Evolutionary conservation across 2,329 filamentous ascomycete species (phyloP).

Genomic region (Tricladium varicosporioides): DNA sequence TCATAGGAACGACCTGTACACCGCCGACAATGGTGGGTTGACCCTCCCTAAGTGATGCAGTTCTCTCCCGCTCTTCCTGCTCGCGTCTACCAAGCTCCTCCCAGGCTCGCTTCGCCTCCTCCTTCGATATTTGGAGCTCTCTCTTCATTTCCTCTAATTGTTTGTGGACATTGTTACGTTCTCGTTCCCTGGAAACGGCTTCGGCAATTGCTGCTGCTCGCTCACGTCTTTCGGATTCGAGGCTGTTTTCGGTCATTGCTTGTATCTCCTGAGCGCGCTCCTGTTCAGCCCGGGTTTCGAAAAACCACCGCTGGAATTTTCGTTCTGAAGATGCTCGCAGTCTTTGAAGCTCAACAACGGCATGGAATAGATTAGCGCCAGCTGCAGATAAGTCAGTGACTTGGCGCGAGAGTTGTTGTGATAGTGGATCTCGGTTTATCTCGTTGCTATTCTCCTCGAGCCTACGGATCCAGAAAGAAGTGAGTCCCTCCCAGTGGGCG

Average conservation of each 20-base stretch:
- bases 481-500: constrained; percentile 96
- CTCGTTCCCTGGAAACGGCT: constrained; percentile 64
- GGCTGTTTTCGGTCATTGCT: constrained; percentile 70
- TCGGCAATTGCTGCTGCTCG: constrained; percentile 66
- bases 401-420: constrained; percentile 85
- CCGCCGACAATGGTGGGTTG: constrained; percentile 87
- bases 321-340: constrained; percentile 92
- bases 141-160: constrained; percentile 87
- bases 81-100: constrained; percentile 92
- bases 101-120: constrained; percentile 93
- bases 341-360: constrained; percentile 92
- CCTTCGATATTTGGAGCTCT: constrained; percentile 91
- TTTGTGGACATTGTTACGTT: constrained; percentile 69
- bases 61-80: constrained; percentile 87
- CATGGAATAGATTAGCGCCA: constrained; percentile 95
- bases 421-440: constrained; percentile 76
- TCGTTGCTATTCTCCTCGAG: constrained; percentile 89
- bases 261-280: constrained; percentile 82
- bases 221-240: constrained; percentile 72
- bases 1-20: constrained; percentile 94
- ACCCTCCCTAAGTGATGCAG: constrained; percentile 79
- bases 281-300: constrained; percentile 85
- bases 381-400: constrained; percentile 97
- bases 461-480: constrained; percentile 93
- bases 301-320: constrained; percentile 99